phyloP scores from a whole-genome alignment of 148 eudicot species.

The Rhododendron williamsianum region DNA sequence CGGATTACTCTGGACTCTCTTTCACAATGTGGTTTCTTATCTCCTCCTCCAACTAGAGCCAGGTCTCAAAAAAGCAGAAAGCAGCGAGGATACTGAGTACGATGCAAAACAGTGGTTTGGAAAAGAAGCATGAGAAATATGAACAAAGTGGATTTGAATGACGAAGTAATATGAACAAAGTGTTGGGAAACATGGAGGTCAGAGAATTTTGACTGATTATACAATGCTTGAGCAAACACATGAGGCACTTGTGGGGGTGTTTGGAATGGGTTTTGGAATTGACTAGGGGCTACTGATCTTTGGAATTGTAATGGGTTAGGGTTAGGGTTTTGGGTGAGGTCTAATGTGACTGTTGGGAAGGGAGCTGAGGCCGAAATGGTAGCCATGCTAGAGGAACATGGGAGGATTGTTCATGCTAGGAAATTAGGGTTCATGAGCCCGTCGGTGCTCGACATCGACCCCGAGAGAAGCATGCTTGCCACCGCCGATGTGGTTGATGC shows the following conservation, averaged over 20 bases:
- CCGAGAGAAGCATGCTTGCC: slow-evolving; percentile 83
- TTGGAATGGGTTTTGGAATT: slow-evolving; percentile 44
- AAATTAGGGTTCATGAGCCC: slow-evolving; percentile 74
- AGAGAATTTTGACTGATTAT: slow-evolving; percentile 71
- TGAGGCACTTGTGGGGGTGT: slow-evolving; percentile 21
- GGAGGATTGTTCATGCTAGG: slow-evolving; percentile 68
- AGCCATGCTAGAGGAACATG: slow-evolving; percentile 74
- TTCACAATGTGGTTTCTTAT: no score
- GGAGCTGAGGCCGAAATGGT: slow-evolving; percentile 98
- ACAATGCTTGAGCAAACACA: slow-evolving; percentile 40
- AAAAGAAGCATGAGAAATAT: no score
- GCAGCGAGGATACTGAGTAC: no score
- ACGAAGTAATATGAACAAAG: background rate
- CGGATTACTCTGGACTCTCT: no score
- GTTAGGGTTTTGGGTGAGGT: slow-evolving; percentile 47
- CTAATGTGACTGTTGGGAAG: slow-evolving; percentile 85
- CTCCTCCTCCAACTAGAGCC: no score
- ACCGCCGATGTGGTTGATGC: slow-evolving; percentile 90
- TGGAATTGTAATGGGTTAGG: slow-evolving; percentile 47
- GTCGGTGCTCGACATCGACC: slow-evolving; percentile 73
- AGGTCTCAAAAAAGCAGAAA: no score
- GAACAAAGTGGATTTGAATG: no score
- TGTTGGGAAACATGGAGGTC: slow-evolving; percentile 59
- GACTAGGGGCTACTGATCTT: slow-evolving; percentile 30
- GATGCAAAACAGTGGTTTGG: no score